These are phyloP conservation scores for Starmerella potacharoeniae DNA, from an alignment of 805 yeast species.

Conservation along the genomic window DNA sequence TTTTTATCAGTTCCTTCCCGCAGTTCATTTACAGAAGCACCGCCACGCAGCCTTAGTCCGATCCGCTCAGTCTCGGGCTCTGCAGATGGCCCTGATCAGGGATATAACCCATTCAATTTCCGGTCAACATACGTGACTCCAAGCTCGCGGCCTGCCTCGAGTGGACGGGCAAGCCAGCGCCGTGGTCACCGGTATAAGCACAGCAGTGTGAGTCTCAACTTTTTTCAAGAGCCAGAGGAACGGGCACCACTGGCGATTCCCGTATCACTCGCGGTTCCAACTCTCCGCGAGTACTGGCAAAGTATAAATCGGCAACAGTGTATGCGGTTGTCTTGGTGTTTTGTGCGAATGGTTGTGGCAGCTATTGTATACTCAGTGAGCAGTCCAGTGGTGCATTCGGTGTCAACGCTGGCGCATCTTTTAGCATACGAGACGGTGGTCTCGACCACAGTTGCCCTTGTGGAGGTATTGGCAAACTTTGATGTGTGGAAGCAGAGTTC, in stretches of 20 bases:
- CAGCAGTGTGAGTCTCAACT: constrained; percentile 89
- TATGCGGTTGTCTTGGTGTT: constrained; percentile 47
- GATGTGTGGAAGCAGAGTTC: constrained; percentile 83
- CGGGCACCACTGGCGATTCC: constrained; percentile 55
- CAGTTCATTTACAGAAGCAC: neutral
- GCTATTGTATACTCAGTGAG: constrained; percentile 37
- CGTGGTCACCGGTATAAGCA: constrained; percentile 93
- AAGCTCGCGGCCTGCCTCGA: constrained; percentile 19
- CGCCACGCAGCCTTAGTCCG: constrained; percentile 7
- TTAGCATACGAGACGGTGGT: constrained; percentile 80
- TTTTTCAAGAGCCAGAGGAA: constrained; percentile 83
- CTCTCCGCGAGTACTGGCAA: constrained; percentile 45
- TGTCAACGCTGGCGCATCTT: constrained; percentile 65
- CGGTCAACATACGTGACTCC: constrained; percentile 37
- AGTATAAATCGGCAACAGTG: constrained; percentile 52
- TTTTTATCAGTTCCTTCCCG: neutral
- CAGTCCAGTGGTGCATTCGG: constrained; percentile 29
- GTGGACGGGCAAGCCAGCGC: constrained; percentile 35
- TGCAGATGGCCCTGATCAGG: constrained; percentile 6
- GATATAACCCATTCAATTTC: constrained; percentile 49
- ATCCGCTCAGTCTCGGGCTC: constrained; percentile 16
- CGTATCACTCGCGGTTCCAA: constrained; percentile 62
- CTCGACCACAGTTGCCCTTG: constrained; percentile 54
- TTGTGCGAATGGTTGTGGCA: constrained; percentile 45
- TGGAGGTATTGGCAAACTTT: constrained; percentile 77